Conservation (phyloP, 2,329 filamentous ascomycete species). For the Diaporthe ilicicola region DNA sequence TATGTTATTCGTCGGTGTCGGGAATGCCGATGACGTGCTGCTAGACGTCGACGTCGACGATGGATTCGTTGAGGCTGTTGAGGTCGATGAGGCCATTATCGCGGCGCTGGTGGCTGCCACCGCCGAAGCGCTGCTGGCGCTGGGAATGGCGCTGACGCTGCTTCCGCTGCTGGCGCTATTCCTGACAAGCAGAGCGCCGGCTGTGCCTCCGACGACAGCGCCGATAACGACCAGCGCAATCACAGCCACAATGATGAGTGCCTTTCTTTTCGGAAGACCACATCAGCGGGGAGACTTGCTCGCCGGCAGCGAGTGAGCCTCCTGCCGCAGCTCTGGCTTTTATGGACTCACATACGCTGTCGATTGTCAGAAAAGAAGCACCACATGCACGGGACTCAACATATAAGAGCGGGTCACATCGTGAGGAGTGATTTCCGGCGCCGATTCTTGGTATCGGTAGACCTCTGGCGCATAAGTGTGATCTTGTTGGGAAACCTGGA, state of each 20-base stretch:
- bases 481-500: not conserved
- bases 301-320: not conserved
- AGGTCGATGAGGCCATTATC: not conserved
- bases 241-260: not conserved
- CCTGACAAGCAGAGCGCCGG: constrained; percentile 2
- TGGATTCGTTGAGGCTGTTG: not conserved
- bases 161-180: not conserved
- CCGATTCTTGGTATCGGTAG: not conserved
- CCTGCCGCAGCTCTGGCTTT: not conserved
- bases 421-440: not conserved
- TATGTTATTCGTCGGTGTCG: constrained; percentile 11
- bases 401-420: not conserved
- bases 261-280: constrained; percentile 3
- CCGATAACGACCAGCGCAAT: constrained; percentile 6
- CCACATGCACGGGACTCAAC: not conserved
- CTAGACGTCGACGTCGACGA: not conserved
- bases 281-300: not conserved
- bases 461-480: not conserved
- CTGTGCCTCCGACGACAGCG: constrained; percentile 9
- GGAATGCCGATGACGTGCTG: not conserved
- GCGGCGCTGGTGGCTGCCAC: not conserved
- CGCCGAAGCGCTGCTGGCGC: not conserved
- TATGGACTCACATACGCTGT: not conserved
- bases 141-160: not conserved
- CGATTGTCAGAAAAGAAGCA: not conserved